phyloP scores from a whole-genome alignment of 1,139 yeast genomes.

The Suhomyces wounanorum region DNA sequence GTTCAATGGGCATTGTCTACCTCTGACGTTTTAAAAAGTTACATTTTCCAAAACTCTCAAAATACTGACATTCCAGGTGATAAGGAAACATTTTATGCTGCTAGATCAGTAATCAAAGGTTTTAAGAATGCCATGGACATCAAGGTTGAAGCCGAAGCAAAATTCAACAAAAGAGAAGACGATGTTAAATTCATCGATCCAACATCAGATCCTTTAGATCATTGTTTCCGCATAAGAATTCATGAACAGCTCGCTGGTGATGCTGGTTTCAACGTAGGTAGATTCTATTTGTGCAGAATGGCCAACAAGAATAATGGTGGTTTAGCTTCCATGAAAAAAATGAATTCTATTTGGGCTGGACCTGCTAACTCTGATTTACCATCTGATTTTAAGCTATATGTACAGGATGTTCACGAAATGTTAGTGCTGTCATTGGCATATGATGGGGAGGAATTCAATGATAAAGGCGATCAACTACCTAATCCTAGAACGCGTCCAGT shows the following conservation, averaged over 20 bases:
- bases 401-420: constrained; percentile 49
- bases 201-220: constrained; percentile 41
- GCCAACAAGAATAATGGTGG: constrained; percentile 45
- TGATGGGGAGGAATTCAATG: constrained; percentile 42
- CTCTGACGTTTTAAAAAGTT: constrained; percentile 45
- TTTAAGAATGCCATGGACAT: constrained; percentile 34
- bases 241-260: constrained; percentile 50
- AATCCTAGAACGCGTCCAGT: background rate
- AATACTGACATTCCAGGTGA: constrained; percentile 48
- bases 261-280: constrained; percentile 46
- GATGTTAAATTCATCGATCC: constrained; percentile 45
- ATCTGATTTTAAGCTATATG: constrained; percentile 49
- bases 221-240: constrained; percentile 39
- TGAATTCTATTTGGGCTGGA: constrained; percentile 29
- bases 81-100: constrained; percentile 45
- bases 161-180: constrained; percentile 33
- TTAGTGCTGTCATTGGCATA: constrained; percentile 28
- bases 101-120: constrained; percentile 44
- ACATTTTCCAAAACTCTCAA: constrained; percentile 32
- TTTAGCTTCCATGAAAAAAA: constrained; percentile 34
- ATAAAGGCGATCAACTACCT: constrained; percentile 30
- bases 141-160: constrained; percentile 35
- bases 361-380: constrained; percentile 26
- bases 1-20: constrained; percentile 51
- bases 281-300: constrained; percentile 49